A percentile compares a stretch with the other conserved stretches of the same genome.
These are phyloP conservation scores for Alternaria sp. DNA, from an alignment of 2,329 filamentous ascomycete species.

Conservation along the genomic window DNA sequence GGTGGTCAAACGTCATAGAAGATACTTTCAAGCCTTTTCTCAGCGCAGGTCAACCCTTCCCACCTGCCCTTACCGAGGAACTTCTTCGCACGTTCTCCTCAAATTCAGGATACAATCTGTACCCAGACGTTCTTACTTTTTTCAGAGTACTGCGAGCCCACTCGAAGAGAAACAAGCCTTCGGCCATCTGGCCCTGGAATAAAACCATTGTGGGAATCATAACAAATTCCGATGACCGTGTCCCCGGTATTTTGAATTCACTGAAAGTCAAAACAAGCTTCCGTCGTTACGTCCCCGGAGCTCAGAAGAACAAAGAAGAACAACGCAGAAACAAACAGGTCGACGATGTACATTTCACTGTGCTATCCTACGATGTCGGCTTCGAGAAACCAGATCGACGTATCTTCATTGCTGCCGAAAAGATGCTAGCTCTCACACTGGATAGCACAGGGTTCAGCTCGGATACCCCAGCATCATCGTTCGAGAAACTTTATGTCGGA, in stretches of 20 bases:
- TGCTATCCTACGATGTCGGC: slow-evolving; percentile 71
- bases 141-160: slow-evolving; percentile 53
- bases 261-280: slow-evolving; percentile 60
- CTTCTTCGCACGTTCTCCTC: slow-evolving; percentile 65
- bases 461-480: slow-evolving; percentile 23
- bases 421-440: slow-evolving; percentile 52
- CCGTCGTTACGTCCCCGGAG: slow-evolving; percentile 6
- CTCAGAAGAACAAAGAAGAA: slow-evolving; percentile 14
- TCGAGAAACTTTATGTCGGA: slow-evolving; percentile 62
- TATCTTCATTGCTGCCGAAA: slow-evolving; percentile 66
- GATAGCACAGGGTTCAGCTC: slow-evolving; percentile 18
- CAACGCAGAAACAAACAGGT: slow-evolving; percentile 32
- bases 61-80: slow-evolving; percentile 56
- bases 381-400: slow-evolving; percentile 65
- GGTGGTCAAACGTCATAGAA: slow-evolving; percentile 70
- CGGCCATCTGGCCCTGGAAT: slow-evolving; percentile 46
- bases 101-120: slow-evolving; percentile 61
- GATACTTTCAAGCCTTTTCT: slow-evolving; percentile 55
- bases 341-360: slow-evolving; percentile 64
- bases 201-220: slow-evolving; percentile 64
- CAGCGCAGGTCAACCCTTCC: slow-evolving; percentile 48
- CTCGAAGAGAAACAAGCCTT: not conserved
- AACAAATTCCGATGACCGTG: slow-evolving; percentile 71
- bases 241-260: slow-evolving; percentile 62
- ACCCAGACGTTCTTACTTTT: slow-evolving; percentile 57